A percentile compares a stretch with the other conserved stretches of the same genome.
phyloP scores from a whole-genome alignment of 2,329 filamentous ascomycete genomes.

The Curvularia sp. region DNA sequence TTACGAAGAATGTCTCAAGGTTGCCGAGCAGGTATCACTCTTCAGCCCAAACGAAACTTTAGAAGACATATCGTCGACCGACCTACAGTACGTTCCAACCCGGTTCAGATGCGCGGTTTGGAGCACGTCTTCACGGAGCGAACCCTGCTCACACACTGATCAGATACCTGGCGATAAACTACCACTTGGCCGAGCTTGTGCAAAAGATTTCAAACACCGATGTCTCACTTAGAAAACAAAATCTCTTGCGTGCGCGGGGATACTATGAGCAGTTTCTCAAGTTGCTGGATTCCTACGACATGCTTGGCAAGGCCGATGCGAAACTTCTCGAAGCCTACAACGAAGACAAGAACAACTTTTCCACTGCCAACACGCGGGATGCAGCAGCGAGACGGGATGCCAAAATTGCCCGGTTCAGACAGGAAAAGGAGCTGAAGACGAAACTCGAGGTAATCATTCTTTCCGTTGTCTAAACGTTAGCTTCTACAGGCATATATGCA shows the following conservation, averaged over 20 bases:
- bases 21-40: conserved; percentile 74
- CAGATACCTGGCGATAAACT: conserved; percentile 78
- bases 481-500: conserved; percentile 15
- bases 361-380: conserved; percentile 70
- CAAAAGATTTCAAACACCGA: conserved; percentile 70
- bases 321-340: conserved; percentile 75
- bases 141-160: conserved; percentile 14
- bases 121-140: conserved; percentile 3
- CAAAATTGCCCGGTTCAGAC: conserved; percentile 84
- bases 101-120: neutral
- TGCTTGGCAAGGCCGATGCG: conserved; percentile 70
- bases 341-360: conserved; percentile 75
- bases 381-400: conserved; percentile 75
- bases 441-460: conserved; percentile 70
- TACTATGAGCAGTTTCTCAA: conserved; percentile 81
- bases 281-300: conserved; percentile 77
- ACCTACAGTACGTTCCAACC: conserved; percentile 69
- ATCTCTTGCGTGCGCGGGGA: conserved; percentile 69
- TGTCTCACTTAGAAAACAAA: conserved; percentile 59
- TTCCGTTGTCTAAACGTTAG: conserved; percentile 10
- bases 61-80: conserved; percentile 84
- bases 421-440: conserved; percentile 83
- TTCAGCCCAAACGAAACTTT: conserved; percentile 90
- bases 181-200: conserved; percentile 79
- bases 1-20: conserved; percentile 75